A percentile compares a stretch with the other conserved stretches of the same genome.
These are phyloP conservation scores for Artemisia annua DNA, from an alignment of 129 eudicot genomes.

Conservation along the genomic window DNA sequence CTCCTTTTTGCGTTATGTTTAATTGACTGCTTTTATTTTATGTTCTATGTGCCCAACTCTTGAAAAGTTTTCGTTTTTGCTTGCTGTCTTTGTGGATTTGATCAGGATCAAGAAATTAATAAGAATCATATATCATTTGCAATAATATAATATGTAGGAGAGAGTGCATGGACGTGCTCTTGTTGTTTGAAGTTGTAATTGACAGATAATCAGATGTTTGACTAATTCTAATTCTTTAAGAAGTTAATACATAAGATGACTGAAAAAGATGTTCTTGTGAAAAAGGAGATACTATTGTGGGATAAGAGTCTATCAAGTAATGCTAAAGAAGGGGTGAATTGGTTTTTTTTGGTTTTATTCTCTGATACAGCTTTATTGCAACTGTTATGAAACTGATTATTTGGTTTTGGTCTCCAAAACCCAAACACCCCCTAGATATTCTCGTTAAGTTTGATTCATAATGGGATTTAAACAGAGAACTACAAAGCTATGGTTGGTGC, in stretches of 20 bases:
- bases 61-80: slow-evolving; percentile 3
- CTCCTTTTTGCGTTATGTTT: slow-evolving; percentile 17
- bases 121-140: background rate
- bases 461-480: background rate
- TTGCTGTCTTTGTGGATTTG: background rate
- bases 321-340: too few species aligned
- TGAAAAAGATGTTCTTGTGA: background rate
- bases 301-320: too few species aligned
- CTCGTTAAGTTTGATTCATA: too few species aligned
- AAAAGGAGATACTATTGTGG: too few species aligned
- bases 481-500: background rate
- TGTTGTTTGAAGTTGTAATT: background rate
- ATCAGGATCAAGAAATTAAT: background rate
- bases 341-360: background rate
- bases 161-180: background rate
- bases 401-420: too few species aligned
- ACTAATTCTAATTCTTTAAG: background rate
- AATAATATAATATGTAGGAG: background rate
- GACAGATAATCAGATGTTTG: background rate
- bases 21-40: slow-evolving; percentile 18
- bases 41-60: background rate
- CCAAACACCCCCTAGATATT: too few species aligned
- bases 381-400: too few species aligned
- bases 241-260: background rate
- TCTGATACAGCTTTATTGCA: too few species aligned